phyloP scores from a whole-genome alignment of 768 basidiomycete species.

The Amanita thiersii region DNA sequence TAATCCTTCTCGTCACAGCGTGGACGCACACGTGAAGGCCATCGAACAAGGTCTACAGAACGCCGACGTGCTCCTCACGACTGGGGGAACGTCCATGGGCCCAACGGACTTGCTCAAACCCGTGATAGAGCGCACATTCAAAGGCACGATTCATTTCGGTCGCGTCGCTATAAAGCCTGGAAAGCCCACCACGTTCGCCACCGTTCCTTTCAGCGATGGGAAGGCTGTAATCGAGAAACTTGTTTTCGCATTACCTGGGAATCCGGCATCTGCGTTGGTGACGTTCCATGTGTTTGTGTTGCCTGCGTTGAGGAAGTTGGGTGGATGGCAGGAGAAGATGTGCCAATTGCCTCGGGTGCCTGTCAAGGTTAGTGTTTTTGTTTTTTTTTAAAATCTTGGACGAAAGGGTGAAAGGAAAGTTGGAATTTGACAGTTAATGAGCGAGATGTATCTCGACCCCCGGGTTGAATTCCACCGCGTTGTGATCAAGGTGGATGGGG shows the following conservation, averaged over 20 bases:
- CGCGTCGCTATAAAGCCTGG: constrained; percentile 78
- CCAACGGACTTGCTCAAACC: constrained; percentile 83
- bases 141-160: constrained; percentile 79
- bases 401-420: not conserved
- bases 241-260: constrained; percentile 82
- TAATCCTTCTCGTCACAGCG: constrained; percentile 23
- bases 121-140: constrained; percentile 71
- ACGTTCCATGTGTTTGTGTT: constrained; percentile 81
- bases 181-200: constrained; percentile 89
- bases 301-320: constrained; percentile 66
- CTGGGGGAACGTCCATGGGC: constrained; percentile 91
- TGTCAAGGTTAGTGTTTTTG: constrained; percentile 46
- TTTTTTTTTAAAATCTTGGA: too few relatives aligned
- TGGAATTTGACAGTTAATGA: constrained; percentile 35
- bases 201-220: constrained; percentile 39
- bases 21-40: constrained; percentile 48
- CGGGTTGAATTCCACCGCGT: constrained; percentile 84
- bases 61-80: constrained; percentile 76
- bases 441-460: constrained; percentile 58
- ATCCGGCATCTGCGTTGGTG: constrained; percentile 83
- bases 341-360: constrained; percentile 53
- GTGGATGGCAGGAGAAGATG: constrained; percentile 49
- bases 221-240: constrained; percentile 43
- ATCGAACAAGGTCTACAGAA: constrained; percentile 47
- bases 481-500: constrained; percentile 35